Percentiles rank a stretch among this genome's conserved stretches.
Conservation (phyloP, 2,329 filamentous ascomycete species). For the Blumeriella jaapii region DNA sequence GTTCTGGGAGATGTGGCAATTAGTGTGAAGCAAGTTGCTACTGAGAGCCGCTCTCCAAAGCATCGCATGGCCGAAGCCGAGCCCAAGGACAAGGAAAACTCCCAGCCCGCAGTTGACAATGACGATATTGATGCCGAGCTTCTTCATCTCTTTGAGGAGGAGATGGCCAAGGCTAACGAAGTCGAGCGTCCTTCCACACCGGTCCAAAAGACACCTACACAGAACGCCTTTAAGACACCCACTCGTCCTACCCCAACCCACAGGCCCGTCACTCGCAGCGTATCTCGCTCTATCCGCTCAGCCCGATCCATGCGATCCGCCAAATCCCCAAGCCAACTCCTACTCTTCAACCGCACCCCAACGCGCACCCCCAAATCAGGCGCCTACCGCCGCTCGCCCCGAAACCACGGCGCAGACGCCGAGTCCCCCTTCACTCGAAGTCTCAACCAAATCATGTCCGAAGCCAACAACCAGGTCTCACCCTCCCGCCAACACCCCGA, state of each 20-base stretch:
- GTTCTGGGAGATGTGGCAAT: constrained; percentile 46
- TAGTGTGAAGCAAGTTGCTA: constrained; percentile 31
- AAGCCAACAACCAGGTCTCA: constrained; percentile 21
- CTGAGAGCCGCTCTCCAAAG: constrained; percentile 27
- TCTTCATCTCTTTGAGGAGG: constrained; percentile 25
- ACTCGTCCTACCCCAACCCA: constrained; percentile 26
- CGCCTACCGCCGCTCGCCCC: constrained; percentile 19
- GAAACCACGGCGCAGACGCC: constrained; percentile 19
- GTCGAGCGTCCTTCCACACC: constrained; percentile 23
- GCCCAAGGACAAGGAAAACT: constrained; percentile 24
- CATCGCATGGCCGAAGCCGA: constrained; percentile 15
- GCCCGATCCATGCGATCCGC: constrained; percentile 12
- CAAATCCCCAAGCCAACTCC: constrained; percentile 21
- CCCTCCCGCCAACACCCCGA: constrained; percentile 19
- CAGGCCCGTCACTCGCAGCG: constrained; percentile 25
- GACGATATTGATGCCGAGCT: constrained; percentile 23
- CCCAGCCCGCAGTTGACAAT: constrained; percentile 13
- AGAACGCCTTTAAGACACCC: constrained; percentile 27
- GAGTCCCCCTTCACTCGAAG: constrained; percentile 29
- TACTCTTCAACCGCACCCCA: constrained; percentile 21
- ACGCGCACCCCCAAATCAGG: constrained; percentile 21
- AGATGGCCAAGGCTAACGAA: constrained; percentile 14
- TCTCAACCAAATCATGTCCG: constrained; percentile 25
- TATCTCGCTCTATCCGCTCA: constrained; percentile 13
- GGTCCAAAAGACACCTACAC: constrained; percentile 11